phyloP scores from a whole-genome alignment of 2,329 filamentous ascomycete species.

The Hymenotorrendiella dingleyae region DNA sequence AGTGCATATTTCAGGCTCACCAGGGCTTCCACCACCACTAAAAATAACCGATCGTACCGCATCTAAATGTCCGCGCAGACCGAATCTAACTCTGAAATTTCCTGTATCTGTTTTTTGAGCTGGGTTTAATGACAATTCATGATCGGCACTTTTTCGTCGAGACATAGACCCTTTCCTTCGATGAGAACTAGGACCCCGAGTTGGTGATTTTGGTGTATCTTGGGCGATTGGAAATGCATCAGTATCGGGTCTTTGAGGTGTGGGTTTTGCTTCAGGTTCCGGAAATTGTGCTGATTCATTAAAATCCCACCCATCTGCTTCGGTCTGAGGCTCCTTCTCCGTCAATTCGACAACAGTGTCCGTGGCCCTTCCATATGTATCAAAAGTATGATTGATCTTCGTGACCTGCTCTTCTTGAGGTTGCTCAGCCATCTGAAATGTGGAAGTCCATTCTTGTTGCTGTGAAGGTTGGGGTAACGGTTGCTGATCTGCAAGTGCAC shows the following conservation, averaged over 20 bases:
- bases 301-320: slow-evolving; percentile 86
- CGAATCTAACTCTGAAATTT: slow-evolving; percentile 89
- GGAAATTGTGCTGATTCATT: slow-evolving; percentile 64
- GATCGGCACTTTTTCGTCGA: slow-evolving; percentile 64
- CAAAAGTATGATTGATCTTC: slow-evolving; percentile 52
- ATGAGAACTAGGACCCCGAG: slow-evolving; percentile 61
- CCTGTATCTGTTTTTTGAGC: slow-evolving; percentile 61
- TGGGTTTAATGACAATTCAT: slow-evolving; percentile 49
- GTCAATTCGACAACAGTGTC: slow-evolving; percentile 28
- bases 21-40: slow-evolving; percentile 89
- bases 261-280: slow-evolving; percentile 46
- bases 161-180: slow-evolving; percentile 77
- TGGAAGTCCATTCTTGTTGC: slow-evolving; percentile 32
- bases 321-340: slow-evolving; percentile 44
- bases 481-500: slow-evolving; percentile 45
- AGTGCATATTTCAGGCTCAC: slow-evolving; percentile 94
- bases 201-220: slow-evolving; percentile 74
- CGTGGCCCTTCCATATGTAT: slow-evolving; percentile 50
- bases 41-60: slow-evolving; percentile 94
- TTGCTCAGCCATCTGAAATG: slow-evolving; percentile 25
- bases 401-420: slow-evolving; percentile 48
- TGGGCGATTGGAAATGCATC: slow-evolving; percentile 82
- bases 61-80: slow-evolving; percentile 85
- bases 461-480: slow-evolving; percentile 36
- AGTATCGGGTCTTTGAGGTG: slow-evolving; percentile 69